These are phyloP conservation scores for Boletus semigastroideus DNA, from an alignment of 1,284 basidiomycete species.

Conservation along the genomic window DNA sequence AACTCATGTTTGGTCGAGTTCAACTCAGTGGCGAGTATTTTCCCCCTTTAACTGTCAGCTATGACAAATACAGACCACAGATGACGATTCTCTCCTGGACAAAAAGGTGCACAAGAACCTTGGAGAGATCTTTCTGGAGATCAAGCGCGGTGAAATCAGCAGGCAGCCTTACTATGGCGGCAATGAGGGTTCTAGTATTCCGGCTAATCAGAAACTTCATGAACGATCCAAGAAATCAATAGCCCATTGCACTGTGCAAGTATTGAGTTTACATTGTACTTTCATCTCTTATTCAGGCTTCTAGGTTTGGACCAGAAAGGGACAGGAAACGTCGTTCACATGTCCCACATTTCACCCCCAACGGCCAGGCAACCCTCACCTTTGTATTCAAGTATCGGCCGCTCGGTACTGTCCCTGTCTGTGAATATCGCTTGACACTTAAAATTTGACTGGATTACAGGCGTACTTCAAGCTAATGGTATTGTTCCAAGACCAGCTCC, in stretches of 20 bases:
- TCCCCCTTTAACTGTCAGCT: neutral
- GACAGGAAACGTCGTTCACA: no score
- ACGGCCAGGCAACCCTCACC: neutral
- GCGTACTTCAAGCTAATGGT: conserved; percentile 20
- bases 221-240: conserved; percentile 17
- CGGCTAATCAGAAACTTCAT: conserved; percentile 2
- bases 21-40: conserved; percentile 12
- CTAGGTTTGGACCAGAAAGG: conserved; percentile 9
- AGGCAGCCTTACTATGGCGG: fast-evolving
- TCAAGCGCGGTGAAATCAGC: neutral
- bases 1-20: conserved; percentile 17
- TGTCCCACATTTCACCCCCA: neutral
- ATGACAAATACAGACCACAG: conserved; percentile 3
- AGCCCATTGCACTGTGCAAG: conserved; percentile 14
- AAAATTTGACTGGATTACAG: conserved; percentile 4
- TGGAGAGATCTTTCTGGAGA: conserved; percentile 10
- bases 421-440: neutral
- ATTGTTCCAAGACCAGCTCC: conserved; percentile 9
- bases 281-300: neutral
- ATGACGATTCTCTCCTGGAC: conserved; percentile 21
- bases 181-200: neutral
- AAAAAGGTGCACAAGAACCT: conserved; percentile 6
- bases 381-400: conserved; percentile 23
- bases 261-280: neutral
- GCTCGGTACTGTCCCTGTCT: conserved; percentile 7